Percentiles rank a stretch among this genome's conserved stretches.
Evolutionary conservation across 441 rosid genomes (phyloP).

Genomic region (Adansonia rubrostipa): DNA sequence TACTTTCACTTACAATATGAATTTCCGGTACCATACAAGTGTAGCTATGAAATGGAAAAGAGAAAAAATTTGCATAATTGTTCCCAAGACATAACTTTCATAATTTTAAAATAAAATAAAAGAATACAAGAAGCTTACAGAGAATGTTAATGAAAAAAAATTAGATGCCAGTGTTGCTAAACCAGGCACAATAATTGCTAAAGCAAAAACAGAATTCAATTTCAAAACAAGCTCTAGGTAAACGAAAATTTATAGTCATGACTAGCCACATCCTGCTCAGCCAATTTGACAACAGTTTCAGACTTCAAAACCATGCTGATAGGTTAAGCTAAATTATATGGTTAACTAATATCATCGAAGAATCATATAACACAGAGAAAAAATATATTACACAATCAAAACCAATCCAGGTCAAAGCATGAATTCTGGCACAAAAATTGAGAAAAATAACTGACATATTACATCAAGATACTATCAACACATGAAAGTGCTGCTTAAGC

Average conservation of each 20-base stretch:
- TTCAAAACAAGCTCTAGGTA: background rate
- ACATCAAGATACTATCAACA: background rate
- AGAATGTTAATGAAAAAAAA: background rate
- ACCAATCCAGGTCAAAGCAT: too few species aligned
- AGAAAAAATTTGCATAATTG: background rate
- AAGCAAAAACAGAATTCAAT: background rate
- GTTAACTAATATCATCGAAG: conserved; percentile 19
- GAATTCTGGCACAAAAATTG: too few species aligned
- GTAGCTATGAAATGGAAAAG: background rate
- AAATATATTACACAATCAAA: background rate
- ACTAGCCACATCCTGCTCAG: conserved; percentile 30
- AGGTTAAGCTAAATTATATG: background rate
- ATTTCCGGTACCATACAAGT: background rate
- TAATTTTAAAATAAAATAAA: background rate
- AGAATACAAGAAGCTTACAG: background rate
- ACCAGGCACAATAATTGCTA: background rate
- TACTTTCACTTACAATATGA: background rate
- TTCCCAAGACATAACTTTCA: background rate
- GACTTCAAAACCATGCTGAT: conserved; percentile 32
- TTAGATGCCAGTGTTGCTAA: background rate
- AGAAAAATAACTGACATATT: background rate
- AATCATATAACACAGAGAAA: background rate
- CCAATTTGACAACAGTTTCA: conserved; percentile 29
- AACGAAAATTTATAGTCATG: background rate
- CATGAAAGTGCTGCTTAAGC: too few species aligned